Base-by-base conservation (phyloP, 352 stramenopile genomes). In the Globisporangium heterothallicum region DNA sequence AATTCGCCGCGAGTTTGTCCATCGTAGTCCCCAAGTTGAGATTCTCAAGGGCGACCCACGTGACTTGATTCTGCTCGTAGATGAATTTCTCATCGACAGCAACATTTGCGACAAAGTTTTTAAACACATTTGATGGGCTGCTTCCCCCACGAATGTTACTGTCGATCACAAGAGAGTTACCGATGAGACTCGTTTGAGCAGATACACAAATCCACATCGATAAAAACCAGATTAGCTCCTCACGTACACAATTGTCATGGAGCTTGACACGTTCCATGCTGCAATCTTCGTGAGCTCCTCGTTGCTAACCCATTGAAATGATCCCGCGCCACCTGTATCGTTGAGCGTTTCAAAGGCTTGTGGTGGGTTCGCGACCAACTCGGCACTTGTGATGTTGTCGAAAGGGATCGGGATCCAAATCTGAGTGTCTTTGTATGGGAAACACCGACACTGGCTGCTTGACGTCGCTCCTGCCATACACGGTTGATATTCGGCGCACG, bases 281-380 rank as follows among this genome's bases (percentile, higher is more conserved):
- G 52, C 53, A 8, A 70, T 29, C 3, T 29, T 26, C 29, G 49
- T 54, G 25, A 73, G 46, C 14, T 56, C 34, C 34, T 68, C 48
- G 34, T 73, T 73, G 49, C 49, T 70, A 0, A 56, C 64, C 6
- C 34, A 68, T 3, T 57, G 53, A 50, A 51, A 70, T 16, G 48
- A 36, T 25, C 51, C 56, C 41, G 61, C 70, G n/a, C 58, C 59
- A 36, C 70, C 61, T 14, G 42, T 38, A 34, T 64, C 42, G 4
- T 32, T 35, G 6, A 51, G 18, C 32, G 56, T 57, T 42, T 59
- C 53, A 6, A 24, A 35, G 49, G 46, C 58, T 58, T 2, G 38
- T 44, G 0, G 58, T 53, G 36, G 45, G 55, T 24, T 36, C 62
- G 61, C 65, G 0, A 58, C 44, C 38, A 70, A 61, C 41, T 68